phyloP scores from a whole-genome alignment of 148 eudicot genomes.

The Cornus florida region DNA sequence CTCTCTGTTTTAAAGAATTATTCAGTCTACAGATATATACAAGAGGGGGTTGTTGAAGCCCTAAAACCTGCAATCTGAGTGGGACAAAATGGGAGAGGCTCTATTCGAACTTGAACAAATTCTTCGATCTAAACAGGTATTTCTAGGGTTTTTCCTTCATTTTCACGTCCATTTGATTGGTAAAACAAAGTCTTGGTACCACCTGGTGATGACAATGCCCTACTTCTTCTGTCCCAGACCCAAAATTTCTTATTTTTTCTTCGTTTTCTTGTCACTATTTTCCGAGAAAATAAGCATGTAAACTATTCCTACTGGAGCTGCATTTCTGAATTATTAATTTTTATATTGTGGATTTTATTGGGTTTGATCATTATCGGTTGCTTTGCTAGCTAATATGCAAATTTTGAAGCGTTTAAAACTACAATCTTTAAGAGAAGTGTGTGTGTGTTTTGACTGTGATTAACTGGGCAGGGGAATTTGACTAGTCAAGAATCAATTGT shows the following conservation, averaged over 20 bases:
- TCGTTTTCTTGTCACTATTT: conserved; percentile 7
- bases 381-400: neutral
- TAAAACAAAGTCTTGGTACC: neutral
- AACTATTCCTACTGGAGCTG: neutral
- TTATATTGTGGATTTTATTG: neutral
- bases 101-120: conserved; percentile 20
- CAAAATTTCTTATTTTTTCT: neutral
- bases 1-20: too few relatives aligned
- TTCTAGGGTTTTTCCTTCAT: neutral
- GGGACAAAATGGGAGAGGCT: conserved; percentile 17
- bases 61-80: neutral
- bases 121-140: conserved; percentile 25
- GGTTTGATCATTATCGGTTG: neutral
- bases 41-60: neutral
- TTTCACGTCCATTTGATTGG: neutral
- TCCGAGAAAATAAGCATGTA: neutral
- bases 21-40: too few relatives aligned
- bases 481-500: conserved; percentile 44
- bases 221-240: neutral
- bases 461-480: conserved; percentile 27
- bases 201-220: neutral
- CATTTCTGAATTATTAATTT: neutral
- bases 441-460: neutral
- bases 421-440: neutral
- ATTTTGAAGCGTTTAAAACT: conserved; percentile 3